These are phyloP conservation scores for Penicillium psychrofluorescens DNA, from an alignment of 495 filamentous ascomycete genomes.

Conservation along the genomic window DNA sequence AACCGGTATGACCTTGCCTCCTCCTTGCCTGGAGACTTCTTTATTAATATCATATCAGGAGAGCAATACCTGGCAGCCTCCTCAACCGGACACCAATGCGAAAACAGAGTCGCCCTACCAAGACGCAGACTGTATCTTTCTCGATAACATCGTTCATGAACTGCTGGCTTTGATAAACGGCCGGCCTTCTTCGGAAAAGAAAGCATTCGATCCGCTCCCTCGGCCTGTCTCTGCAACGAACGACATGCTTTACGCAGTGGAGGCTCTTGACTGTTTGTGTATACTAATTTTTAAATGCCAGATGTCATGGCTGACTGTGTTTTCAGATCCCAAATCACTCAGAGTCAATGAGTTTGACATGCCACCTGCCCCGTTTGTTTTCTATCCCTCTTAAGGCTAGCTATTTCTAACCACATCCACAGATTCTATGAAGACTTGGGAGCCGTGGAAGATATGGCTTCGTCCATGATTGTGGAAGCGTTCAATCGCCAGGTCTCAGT, in stretches of 20 bases:
- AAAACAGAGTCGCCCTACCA: slow-evolving; percentile 30
- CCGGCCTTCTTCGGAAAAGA: slow-evolving; percentile 38
- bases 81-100: slow-evolving; percentile 24
- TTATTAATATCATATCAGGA: slow-evolving; percentile 11
- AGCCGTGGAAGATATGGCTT: slow-evolving; percentile 35
- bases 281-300: background rate
- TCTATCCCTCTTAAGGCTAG: slow-evolving; percentile 3
- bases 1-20: slow-evolving; percentile 21
- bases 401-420: background rate
- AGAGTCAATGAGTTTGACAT: slow-evolving; percentile 27
- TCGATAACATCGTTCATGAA: slow-evolving; percentile 52
- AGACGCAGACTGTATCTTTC: slow-evolving; percentile 36
- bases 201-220: slow-evolving; percentile 22
- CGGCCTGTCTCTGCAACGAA: slow-evolving; percentile 22
- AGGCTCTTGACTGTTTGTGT: slow-evolving; percentile 41
- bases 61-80: slow-evolving; percentile 39
- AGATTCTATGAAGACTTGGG: slow-evolving; percentile 41
- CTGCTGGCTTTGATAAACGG: slow-evolving; percentile 37
- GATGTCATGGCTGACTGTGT: background rate
- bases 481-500: slow-evolving; percentile 31
- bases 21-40: background rate
- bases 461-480: slow-evolving; percentile 27
- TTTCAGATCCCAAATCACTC: slow-evolving; percentile 23
- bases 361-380: slow-evolving; percentile 28
- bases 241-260: slow-evolving; percentile 38